Base-by-base conservation (phyloP, 441 rosid species). In the Syzygium malaccense region DNA sequence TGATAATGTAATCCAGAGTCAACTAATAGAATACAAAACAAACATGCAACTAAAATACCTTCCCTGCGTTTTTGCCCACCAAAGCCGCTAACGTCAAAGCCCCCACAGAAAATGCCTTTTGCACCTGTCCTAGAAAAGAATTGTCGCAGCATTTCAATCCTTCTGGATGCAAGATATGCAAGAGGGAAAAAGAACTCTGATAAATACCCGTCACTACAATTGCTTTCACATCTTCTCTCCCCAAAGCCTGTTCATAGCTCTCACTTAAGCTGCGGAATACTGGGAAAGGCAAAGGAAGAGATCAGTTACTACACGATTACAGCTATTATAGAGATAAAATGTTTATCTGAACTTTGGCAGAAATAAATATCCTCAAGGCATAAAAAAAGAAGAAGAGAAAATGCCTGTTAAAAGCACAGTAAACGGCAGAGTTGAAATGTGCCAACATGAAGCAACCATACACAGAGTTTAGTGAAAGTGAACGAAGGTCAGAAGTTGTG, bases 221-320 rank as follows among this genome's bases (percentile, higher is more conserved):
- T 26, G 90, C 90, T 86, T 89, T 89, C 75, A 89, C 90, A 78
- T 89, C 90, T 37, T 89, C 88, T 78, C 90, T 89, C 55, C n/a
- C 49, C 53, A 89, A 30, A 86, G 90, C 90, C 71, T 89, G 58
- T 56, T 89, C 25, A 6, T 86, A 89, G 64, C 83, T 58, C 30
- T 89, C 79, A 66, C 53, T 57, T 62, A 89, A 78, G 80, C 86
- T 75, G 33, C 1, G 37, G 37, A 12, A 78, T 53, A 89, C 90
- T 89, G 83, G 26, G 33, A 41, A 26, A 58, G 48, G n/a, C 41
- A 86, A 86, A 86, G 8, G 33, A 85, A 23, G 56, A 33, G 62
- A 88, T 71, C 28, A 17, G 14, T 64, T 19, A 26, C 20, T 19
- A 41, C 14, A 87, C 20, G n/a, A 60, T 45, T 45, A 14, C 45